Evolutionary conservation across 2,329 filamentous ascomycete species (phyloP).

Genomic region (Nectriaceae sp.): DNA sequence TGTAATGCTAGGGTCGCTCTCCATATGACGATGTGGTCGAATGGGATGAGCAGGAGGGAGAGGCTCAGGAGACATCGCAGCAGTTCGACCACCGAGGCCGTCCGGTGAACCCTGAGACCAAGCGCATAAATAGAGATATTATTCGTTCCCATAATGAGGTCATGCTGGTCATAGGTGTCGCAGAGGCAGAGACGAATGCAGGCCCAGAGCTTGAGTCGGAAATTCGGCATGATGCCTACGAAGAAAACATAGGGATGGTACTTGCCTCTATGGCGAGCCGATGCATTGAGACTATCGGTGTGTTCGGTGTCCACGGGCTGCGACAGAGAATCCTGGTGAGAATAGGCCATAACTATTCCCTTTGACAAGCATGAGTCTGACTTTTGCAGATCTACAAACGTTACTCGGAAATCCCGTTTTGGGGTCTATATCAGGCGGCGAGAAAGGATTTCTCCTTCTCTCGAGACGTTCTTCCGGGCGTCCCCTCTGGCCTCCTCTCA

Average conservation of each 20-base stretch:
- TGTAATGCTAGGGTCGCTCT: slow-evolving; percentile 52
- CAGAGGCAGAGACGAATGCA: slow-evolving; percentile 54
- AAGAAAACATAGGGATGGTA: slow-evolving; percentile 47
- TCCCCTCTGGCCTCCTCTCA: slow-evolving; percentile 30
- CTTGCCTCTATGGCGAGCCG: slow-evolving; percentile 35
- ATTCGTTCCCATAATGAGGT: slow-evolving; percentile 64
- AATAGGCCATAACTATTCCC: neutral
- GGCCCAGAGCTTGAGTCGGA: slow-evolving; percentile 43
- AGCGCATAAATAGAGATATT: slow-evolving; percentile 56
- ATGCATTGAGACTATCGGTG: slow-evolving; percentile 43
- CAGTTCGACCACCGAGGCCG: slow-evolving; percentile 58
- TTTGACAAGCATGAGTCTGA: neutral
- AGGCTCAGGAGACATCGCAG: slow-evolving; percentile 45
- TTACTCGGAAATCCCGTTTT: slow-evolving; percentile 51
- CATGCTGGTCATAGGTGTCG: slow-evolving; percentile 64
- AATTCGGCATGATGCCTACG: slow-evolving; percentile 48
- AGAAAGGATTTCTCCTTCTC: slow-evolving; percentile 32
- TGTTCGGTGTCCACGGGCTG: slow-evolving; percentile 56
- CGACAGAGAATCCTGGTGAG: slow-evolving; percentile 56
- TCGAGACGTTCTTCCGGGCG: slow-evolving; percentile 35
- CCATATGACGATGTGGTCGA: slow-evolving; percentile 60
- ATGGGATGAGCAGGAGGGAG: slow-evolving; percentile 44
- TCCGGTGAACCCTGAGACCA: slow-evolving; percentile 56
- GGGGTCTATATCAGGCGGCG: slow-evolving; percentile 39
- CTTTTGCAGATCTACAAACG: slow-evolving; percentile 50